Conservation (phyloP, 2,329 filamentous ascomycete genomes). For the Sclerotiophoma versabilis region DNA sequence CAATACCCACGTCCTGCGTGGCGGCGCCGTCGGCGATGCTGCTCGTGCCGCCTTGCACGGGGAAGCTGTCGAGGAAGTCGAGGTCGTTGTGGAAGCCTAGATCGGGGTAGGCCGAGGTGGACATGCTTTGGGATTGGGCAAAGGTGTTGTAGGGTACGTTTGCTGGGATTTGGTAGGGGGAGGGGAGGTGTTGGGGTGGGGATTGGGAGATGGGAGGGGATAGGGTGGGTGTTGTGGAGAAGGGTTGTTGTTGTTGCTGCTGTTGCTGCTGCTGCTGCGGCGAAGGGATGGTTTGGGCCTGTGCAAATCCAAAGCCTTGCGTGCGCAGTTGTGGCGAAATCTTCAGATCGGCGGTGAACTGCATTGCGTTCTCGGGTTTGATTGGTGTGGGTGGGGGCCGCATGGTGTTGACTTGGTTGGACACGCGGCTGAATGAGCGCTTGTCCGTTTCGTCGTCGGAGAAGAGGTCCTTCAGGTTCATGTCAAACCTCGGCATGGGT, state of each 20-base stretch:
- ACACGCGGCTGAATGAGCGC: slow-evolving; percentile 47
- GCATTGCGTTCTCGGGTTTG: slow-evolving; percentile 33
- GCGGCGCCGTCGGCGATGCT: slow-evolving; percentile 53
- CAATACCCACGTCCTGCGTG: slow-evolving; percentile 69
- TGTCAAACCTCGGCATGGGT: slow-evolving; percentile 64
- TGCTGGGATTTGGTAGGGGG: slow-evolving; percentile 40
- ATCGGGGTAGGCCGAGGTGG: slow-evolving; percentile 40
- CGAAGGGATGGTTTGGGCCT: slow-evolving; percentile 18
- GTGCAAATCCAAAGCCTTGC: slow-evolving; percentile 30
- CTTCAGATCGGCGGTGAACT: slow-evolving; percentile 40
- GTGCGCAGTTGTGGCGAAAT: slow-evolving; percentile 46
- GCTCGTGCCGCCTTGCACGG: slow-evolving; percentile 37
- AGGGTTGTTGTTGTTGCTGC: slow-evolving; percentile 26
- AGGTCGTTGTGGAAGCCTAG: slow-evolving; percentile 55
- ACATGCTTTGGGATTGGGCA: slow-evolving; percentile 37
- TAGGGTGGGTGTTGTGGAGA: slow-evolving; percentile 26
- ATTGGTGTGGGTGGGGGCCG: slow-evolving; percentile 39
- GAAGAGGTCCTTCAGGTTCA: slow-evolving; percentile 51
- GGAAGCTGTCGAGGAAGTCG: slow-evolving; percentile 62
- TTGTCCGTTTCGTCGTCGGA: slow-evolving; percentile 50
- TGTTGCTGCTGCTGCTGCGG: slow-evolving; percentile 23
- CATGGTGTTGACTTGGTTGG: slow-evolving; percentile 46
- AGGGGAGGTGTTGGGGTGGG: slow-evolving; percentile 20
- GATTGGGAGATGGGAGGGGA: slow-evolving; percentile 32
- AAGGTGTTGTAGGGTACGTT: slow-evolving; percentile 42